These are phyloP conservation scores for Arthonia radiata DNA, from an alignment of 495 filamentous ascomycete species.

Conservation along the genomic window DNA sequence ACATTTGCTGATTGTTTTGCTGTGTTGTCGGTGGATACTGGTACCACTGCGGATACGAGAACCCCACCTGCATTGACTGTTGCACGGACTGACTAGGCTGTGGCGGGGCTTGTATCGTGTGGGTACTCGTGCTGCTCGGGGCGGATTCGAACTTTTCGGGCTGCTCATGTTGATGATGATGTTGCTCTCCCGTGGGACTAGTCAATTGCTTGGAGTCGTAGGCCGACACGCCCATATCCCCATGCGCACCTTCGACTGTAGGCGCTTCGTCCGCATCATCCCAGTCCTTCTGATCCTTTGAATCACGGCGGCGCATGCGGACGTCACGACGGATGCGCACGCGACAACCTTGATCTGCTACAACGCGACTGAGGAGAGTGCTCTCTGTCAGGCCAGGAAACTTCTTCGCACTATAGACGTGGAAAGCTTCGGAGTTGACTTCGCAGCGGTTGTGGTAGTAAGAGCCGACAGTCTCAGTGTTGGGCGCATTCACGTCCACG, in stretches of 20 bases:
- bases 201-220: no score
- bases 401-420: slow-evolving; percentile 92
- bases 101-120: no score
- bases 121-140: no score
- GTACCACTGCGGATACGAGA: no score
- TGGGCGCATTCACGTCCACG: slow-evolving; percentile 24
- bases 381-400: slow-evolving; percentile 88
- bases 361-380: slow-evolving; percentile 64
- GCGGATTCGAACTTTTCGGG: no score
- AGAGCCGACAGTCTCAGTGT: slow-evolving; percentile 36
- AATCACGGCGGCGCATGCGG: slow-evolving; percentile 74
- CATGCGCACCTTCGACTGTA: slow-evolving; percentile 26
- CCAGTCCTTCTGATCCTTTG: slow-evolving; percentile 29
- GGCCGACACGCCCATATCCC: no score
- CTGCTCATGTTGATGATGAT: no score
- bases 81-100: no score
- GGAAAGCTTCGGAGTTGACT: slow-evolving; percentile 68
- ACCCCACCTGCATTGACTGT: no score
- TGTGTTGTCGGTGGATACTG: no score
- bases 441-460: slow-evolving; percentile 16
- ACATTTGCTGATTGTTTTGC: no score
- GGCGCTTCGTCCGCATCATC: slow-evolving; percentile 42
- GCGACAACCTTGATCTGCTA: slow-evolving; percentile 92
- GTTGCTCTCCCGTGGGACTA: no score
- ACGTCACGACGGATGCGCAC: slow-evolving; percentile 93